Percentiles rank a stretch among this genome's conserved stretches.
Conservation (phyloP, 1,139 yeast species). For the Hyphopichia burtonii region DNA sequence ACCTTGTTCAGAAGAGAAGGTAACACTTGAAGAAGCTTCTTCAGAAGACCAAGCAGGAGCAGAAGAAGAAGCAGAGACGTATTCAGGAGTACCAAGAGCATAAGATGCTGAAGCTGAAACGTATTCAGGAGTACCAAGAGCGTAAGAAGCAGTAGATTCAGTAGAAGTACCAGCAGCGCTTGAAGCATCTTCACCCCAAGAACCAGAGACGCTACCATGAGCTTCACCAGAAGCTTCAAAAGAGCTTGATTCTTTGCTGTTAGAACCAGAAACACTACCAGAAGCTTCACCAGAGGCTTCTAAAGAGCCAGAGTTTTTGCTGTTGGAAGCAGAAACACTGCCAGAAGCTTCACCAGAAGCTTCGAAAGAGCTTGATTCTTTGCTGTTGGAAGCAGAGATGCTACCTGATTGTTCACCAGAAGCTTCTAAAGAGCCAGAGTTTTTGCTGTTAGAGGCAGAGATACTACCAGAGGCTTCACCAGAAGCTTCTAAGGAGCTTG, state of each 20-base stretch:
- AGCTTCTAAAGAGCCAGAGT: background rate
- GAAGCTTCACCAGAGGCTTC: background rate
- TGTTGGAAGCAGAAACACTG: background rate
- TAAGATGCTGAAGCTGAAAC: constrained; percentile 24
- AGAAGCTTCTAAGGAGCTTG: background rate
- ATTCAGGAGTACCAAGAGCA: background rate
- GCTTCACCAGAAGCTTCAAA: constrained; percentile 15
- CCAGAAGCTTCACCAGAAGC: background rate
- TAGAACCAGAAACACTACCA: background rate
- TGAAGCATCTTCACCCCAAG: constrained; percentile 2
- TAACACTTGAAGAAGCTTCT: constrained; percentile 4
- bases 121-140: background rate
- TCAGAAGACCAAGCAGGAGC: background rate
- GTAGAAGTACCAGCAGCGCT: background rate
- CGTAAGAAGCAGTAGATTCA: background rate
- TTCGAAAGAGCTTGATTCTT: background rate
- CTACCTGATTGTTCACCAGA: background rate
- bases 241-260: background rate
- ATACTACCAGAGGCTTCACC: background rate
- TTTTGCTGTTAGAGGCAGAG: background rate
- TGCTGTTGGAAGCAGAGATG: background rate
- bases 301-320: background rate
- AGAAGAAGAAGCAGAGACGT: constrained; percentile 22
- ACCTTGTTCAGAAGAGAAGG: background rate
- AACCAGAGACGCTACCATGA: constrained; percentile 3